Conservation (phyloP, 2,329 filamentous ascomycete genomes). For the Fusarium agapanthi region DNA sequence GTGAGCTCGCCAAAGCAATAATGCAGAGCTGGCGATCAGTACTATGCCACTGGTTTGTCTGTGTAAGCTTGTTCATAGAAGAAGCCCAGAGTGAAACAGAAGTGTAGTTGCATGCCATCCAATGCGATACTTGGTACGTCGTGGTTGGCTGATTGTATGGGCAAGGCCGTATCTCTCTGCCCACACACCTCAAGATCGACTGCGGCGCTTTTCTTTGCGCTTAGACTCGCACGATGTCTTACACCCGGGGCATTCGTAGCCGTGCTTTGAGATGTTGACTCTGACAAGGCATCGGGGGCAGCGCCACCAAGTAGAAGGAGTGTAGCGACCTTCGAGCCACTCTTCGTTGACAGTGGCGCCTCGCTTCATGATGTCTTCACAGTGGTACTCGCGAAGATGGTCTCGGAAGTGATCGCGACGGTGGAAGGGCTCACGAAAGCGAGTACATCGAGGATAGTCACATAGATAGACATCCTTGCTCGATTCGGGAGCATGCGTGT, state of each 20-base stretch:
- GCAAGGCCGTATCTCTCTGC: conserved; percentile 14
- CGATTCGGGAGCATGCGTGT: conserved; percentile 55
- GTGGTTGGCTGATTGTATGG: conserved; percentile 17
- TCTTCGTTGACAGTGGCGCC: conserved; percentile 48
- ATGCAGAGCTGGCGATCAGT: not conserved
- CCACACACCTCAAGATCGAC: conserved; percentile 28
- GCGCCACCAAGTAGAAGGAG: conserved; percentile 60
- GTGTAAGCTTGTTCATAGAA: not conserved
- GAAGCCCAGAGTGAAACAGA: conserved; percentile 1
- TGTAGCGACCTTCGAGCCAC: conserved; percentile 52
- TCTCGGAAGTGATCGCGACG: conserved; percentile 66
- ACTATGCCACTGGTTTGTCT: not conserved
- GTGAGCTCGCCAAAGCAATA: conserved; percentile 5
- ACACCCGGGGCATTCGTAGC: conserved; percentile 59
- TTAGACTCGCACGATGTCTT: conserved; percentile 56
- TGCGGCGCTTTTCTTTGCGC: conserved; percentile 49
- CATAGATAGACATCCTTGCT: conserved; percentile 57
- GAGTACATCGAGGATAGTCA: conserved; percentile 60
- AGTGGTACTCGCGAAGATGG: conserved; percentile 64
- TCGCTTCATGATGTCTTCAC: conserved; percentile 62
- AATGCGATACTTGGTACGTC: conserved; percentile 9
- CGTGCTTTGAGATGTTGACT: conserved; percentile 51
- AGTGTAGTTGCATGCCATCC: conserved; percentile 15
- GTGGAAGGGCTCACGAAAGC: conserved; percentile 57
- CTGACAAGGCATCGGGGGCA: conserved; percentile 62